These are phyloP conservation scores for Epichloe glyceriae DNA, from an alignment of 2,329 filamentous ascomycete genomes.

Conservation along the genomic window DNA sequence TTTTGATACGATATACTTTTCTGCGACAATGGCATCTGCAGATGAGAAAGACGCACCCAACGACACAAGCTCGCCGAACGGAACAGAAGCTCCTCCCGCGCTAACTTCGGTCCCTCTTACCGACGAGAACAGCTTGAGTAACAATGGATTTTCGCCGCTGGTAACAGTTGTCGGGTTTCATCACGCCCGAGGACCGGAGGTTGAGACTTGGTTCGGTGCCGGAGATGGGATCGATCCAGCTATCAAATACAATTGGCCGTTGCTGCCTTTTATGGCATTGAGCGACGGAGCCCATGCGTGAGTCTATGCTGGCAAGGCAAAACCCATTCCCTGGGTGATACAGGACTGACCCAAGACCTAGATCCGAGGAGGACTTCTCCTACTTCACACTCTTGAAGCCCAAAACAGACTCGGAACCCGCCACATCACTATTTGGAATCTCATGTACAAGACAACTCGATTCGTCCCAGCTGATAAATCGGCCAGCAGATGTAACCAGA, in stretches of 20 bases:
- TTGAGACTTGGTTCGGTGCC: slow-evolving; percentile 80
- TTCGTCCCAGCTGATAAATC: slow-evolving; percentile 59
- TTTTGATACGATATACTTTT: background rate
- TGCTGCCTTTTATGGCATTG: slow-evolving; percentile 92
- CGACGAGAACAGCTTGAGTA: slow-evolving; percentile 18
- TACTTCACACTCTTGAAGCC: slow-evolving; percentile 85
- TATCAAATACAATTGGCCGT: slow-evolving; percentile 72
- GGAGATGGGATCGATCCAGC: slow-evolving; percentile 66
- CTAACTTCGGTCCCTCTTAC: slow-evolving; percentile 20
- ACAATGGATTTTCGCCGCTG: slow-evolving; percentile 46
- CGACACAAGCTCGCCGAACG: slow-evolving; percentile 10
- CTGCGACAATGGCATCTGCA: background rate
- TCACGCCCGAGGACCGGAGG: slow-evolving; percentile 78
- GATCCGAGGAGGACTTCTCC: slow-evolving; percentile 88
- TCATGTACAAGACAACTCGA: slow-evolving; percentile 89
- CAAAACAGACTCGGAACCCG: slow-evolving; percentile 37
- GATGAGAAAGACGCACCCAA: background rate
- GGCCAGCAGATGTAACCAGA: slow-evolving; percentile 82
- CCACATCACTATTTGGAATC: slow-evolving; percentile 87
- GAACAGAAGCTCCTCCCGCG: slow-evolving; percentile 15
- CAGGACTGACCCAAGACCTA: slow-evolving; percentile 19
- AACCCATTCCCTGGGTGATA: background rate
- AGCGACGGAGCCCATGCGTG: slow-evolving; percentile 92
- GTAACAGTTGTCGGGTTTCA: slow-evolving; percentile 76
- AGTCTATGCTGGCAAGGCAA: slow-evolving; percentile 21